Conservation (phyloP, 768 basidiomycete species). For the Mycena capillaripes region DNA sequence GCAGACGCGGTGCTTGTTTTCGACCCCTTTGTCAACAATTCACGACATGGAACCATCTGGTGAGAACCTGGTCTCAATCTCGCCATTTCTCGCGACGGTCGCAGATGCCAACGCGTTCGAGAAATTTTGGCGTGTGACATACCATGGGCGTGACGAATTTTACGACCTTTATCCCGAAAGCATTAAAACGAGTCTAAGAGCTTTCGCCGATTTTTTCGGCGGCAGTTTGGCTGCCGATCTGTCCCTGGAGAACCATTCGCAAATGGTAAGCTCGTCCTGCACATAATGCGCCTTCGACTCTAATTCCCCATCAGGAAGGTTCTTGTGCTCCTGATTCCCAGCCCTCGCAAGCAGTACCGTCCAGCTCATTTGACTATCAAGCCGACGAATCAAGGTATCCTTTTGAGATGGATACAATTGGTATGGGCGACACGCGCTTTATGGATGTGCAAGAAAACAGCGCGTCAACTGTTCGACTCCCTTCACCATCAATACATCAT, state of each 20-base stretch:
- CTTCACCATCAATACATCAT: constrained; percentile 2
- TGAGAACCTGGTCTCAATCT: constrained; percentile 55
- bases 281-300: neutral
- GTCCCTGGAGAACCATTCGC: constrained; percentile 53
- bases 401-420: constrained; percentile 19
- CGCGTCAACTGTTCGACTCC: constrained; percentile 24
- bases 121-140: constrained; percentile 71
- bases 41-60: constrained; percentile 54
- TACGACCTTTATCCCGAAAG: constrained; percentile 54
- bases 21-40: constrained; percentile 56
- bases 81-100: constrained; percentile 63
- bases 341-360: constrained; percentile 29
- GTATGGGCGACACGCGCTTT: constrained; percentile 18
- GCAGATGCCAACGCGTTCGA: constrained; percentile 68
- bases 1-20: constrained; percentile 60
- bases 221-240: constrained; percentile 62
- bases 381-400: constrained; percentile 28
- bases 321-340: constrained; percentile 49
- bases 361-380: constrained; percentile 25
- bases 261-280: constrained; percentile 46
- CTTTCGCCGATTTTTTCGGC: constrained; percentile 61
- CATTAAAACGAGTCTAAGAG: constrained; percentile 60
- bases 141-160: constrained; percentile 58
- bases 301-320: constrained; percentile 14
- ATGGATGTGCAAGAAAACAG: constrained; percentile 17